Evolutionary conservation across 1,139 yeast species (phyloP), one percentile per base, ranked within the genome.

Genomic region (Geotrichum reessii): DNA sequence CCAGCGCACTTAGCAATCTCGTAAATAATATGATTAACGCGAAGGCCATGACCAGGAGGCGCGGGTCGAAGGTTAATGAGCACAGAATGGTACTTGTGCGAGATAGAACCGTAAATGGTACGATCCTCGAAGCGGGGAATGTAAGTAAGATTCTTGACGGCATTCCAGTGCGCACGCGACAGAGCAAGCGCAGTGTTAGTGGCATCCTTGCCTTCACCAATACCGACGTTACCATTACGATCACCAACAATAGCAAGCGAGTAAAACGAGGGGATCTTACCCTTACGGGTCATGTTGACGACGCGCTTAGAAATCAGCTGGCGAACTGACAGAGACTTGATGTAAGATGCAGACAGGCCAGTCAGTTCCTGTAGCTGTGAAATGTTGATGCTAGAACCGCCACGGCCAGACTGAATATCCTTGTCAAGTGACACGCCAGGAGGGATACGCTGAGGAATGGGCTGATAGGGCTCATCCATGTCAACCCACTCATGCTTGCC

Each of bases 1-100:
- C 99, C 99, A 2, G 95, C 96, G 63, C 93, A 86, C 71, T 87
- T 90, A 73, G 98, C 93, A 62, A 95, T 84, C 75, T 92, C 97
- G 69, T 87, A 90, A 65, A 93, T 86, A 72, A 86, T 84, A 66
- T 90, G 95, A 75, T 92, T 92, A 55, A 92, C 97, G 69, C 98
- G 82, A 62, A 93, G 80, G 40, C 99, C 99, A 65, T 89, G 88
- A 65, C 98, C 98, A 1, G 96, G 86, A 47, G 97, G 95, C 0
- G 97, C 93, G 3, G 96, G 84, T 69, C 92, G 83, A 66, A 93
- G 76, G 67, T 85, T 84, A 65, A 93, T 78, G 67, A 86, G 83
- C 56, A 92, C 95, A 40, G 97, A 95, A 69, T 91, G 97, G 74
- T 78, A 90, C 71, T 92, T 90, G 75, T 85, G 80, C 64, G 87